Percentiles rank a stretch among this genome's conserved stretches.
Conservation (phyloP, 805 yeast genomes). For the Wickerhamomyces xylosicus region DNA sequence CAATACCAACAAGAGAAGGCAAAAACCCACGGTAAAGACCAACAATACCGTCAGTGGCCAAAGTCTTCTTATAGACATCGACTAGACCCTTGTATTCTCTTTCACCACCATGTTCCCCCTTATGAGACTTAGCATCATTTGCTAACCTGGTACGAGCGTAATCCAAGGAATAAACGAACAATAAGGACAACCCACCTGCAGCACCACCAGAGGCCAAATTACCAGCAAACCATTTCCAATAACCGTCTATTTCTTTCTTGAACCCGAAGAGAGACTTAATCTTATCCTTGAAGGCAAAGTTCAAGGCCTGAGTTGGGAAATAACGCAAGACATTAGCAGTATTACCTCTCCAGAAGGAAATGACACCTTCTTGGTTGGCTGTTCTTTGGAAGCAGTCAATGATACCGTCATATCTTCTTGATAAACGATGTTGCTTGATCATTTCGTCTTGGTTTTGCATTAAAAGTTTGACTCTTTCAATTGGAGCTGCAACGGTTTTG, state of each 20-base stretch:
- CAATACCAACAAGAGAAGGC: conserved; percentile 89
- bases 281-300: conserved; percentile 94
- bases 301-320: conserved; percentile 96
- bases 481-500: conserved; percentile 93
- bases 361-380: conserved; percentile 79
- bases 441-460: conserved; percentile 95
- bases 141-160: conserved; percentile 96
- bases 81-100: conserved; percentile 91
- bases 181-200: conserved; percentile 87
- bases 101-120: conserved; percentile 52
- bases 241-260: conserved; percentile 75
- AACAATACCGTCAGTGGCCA: conserved; percentile 87
- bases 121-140: conserved; percentile 83
- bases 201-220: conserved; percentile 95
- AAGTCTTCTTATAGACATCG: conserved; percentile 89
- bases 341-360: conserved; percentile 96
- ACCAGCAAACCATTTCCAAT: conserved; percentile 88
- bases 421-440: conserved; percentile 90
- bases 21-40: conserved; percentile 98
- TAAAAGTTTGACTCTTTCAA: conserved; percentile 87
- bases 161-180: conserved; percentile 88
- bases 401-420: conserved; percentile 76
- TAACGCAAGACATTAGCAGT: conserved; percentile 94
- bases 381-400: conserved; percentile 87
- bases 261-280: conserved; percentile 88